Evolutionary conservation across 1,139 yeast genomes (phyloP), one percentile per base, ranked within the genome.

Genomic region (Starmera stellimalicola): DNA sequence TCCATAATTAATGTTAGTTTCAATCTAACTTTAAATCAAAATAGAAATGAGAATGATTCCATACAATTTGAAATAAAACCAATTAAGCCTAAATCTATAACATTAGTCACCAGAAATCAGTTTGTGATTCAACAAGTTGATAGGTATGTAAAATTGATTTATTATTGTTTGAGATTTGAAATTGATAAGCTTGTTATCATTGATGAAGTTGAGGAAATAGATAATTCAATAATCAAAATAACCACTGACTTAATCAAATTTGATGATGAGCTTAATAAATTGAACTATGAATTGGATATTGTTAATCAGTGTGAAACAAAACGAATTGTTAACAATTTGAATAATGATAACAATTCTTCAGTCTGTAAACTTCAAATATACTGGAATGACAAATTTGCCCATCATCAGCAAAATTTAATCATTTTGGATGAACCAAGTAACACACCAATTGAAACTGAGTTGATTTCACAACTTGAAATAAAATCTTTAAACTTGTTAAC

Each of bases 361-460:
- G 12, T 6, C 11, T 22, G 25, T 14, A 22, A 22, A 5, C 29
- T 27, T 17, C 20, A 27, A 16, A 16, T 27, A n/a, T 7, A 27
- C 8, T 27, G 29, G 29, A 27, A 27, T 27, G 7, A 16, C 12
- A 22, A 22, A n/a, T n/a, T n/a, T n/a, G n/a, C n/a, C n/a, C n/a
- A n/a, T n/a, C n/a, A n/a, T n/a, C n/a, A n/a, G n/a, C n/a, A n/a
- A n/a, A n/a, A n/a, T n/a, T n/a, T n/a, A n/a, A n/a, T n/a, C n/a
- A n/a, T n/a, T n/a, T n/a, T n/a, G n/a, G n/a, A n/a, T n/a, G n/a
- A n/a, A n/a, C n/a, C n/a, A n/a, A n/a, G n/a, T n/a, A n/a, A n/a
- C n/a, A n/a, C n/a, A n/a, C n/a, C n/a, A n/a, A n/a, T n/a, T n/a
- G n/a, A n/a, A n/a, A n/a, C n/a, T n/a, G n/a, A n/a, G n/a, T n/a